Percentiles rank a stretch among this genome's conserved stretches.
These are phyloP conservation scores for Rhizophora mangle DNA, from an alignment of 345 rosid species.

Conservation along the genomic window DNA sequence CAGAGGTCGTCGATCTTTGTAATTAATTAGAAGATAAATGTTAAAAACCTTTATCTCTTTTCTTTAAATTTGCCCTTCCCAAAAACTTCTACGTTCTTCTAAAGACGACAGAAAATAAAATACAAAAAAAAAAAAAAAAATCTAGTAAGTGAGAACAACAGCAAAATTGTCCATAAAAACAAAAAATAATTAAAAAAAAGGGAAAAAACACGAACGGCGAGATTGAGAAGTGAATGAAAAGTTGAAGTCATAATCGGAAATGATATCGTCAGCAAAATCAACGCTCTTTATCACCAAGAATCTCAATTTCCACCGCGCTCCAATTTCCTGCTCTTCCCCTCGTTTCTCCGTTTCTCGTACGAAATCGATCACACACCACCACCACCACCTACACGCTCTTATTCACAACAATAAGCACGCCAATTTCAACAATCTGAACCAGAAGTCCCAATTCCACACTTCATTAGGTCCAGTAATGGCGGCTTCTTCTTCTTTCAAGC, in stretches of 20 bases:
- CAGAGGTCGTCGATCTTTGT: too few relatives aligned
- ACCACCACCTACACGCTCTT: background rate
- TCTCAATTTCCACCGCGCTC: constrained; percentile 2
- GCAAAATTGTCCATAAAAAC: too few relatives aligned
- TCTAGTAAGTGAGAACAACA: too few relatives aligned
- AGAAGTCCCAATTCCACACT: background rate
- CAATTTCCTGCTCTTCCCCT: background rate
- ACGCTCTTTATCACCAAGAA: constrained; percentile 12
- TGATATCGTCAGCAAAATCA: constrained; percentile 46
- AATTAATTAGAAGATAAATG: too few relatives aligned
- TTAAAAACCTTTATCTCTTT: too few relatives aligned
- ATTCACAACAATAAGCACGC: background rate
- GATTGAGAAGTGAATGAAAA: background rate
- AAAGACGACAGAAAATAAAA: too few relatives aligned
- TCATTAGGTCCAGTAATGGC: constrained; percentile 17
- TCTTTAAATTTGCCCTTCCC: too few relatives aligned
- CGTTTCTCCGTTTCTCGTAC: background rate
- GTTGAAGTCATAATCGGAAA: background rate
- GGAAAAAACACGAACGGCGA: too few relatives aligned
- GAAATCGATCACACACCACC: background rate
- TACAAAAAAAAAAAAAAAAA: too few relatives aligned
- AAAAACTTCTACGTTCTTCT: too few relatives aligned
- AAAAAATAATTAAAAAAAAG: too few relatives aligned
- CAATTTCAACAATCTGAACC: background rate
- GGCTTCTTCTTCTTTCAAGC: constrained; percentile 60